A percentile compares a stretch with the other conserved stretches of the same genome.
These are phyloP conservation scores for Trichosporon inkin DNA, from an alignment of 1,284 basidiomycete species.

Conservation along the genomic window DNA sequence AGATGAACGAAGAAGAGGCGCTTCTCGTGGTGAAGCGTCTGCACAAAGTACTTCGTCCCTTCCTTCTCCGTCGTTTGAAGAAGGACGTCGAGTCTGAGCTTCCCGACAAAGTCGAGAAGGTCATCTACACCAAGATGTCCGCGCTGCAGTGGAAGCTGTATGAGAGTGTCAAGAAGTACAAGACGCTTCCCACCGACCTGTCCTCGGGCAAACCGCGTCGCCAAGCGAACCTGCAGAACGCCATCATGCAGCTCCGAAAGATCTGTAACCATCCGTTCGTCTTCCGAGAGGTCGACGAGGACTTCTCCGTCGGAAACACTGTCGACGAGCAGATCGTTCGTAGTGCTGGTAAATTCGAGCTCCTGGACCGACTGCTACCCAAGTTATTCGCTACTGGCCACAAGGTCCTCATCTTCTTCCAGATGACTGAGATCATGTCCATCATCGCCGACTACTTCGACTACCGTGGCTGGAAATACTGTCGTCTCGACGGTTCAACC, in stretches of 20 bases:
- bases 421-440: slow-evolving; percentile 99
- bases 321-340: slow-evolving; percentile 79
- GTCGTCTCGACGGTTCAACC: slow-evolving; percentile 94
- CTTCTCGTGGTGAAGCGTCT: slow-evolving; percentile 94
- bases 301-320: slow-evolving; percentile 58
- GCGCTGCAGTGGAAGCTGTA: slow-evolving; percentile 91
- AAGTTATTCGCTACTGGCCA: slow-evolving; percentile 92
- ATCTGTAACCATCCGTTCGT: slow-evolving; percentile 98
- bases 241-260: slow-evolving; percentile 98
- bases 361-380: slow-evolving; percentile 88
- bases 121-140: slow-evolving; percentile 97
- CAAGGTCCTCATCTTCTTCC: slow-evolving; percentile 93
- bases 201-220: slow-evolving; percentile 45
- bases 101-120: slow-evolving; percentile 98
- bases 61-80: slow-evolving; percentile 92
- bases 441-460: slow-evolving; percentile 98
- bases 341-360: slow-evolving; percentile 88
- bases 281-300: slow-evolving; percentile 83
- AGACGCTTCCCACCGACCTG: slow-evolving; percentile 57
- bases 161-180: slow-evolving; percentile 70
- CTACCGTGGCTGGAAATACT: slow-evolving; percentile 82
- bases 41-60: slow-evolving; percentile 94
- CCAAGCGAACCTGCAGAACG: slow-evolving; percentile 69
- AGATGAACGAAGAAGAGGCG: slow-evolving; percentile 99
- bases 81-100: slow-evolving; percentile 98